These are phyloP conservation scores for Primulina eburnea DNA, from an alignment of 257 asterid genomes.

Conservation along the genomic window DNA sequence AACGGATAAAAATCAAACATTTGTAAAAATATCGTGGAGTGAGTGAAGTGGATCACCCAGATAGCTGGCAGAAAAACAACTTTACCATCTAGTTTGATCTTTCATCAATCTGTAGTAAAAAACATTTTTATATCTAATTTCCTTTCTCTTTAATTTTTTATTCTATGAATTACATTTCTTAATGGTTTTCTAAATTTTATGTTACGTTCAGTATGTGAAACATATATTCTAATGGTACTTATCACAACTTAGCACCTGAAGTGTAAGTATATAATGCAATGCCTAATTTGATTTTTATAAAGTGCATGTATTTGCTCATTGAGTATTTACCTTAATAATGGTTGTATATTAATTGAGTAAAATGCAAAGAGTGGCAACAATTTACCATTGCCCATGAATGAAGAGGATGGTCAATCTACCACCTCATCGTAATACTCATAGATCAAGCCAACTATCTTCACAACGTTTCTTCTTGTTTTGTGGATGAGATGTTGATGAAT, in stretches of 20 bases:
- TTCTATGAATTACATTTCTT: neutral
- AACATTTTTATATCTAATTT: neutral
- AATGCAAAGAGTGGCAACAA: conserved; percentile 34
- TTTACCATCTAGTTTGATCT: conserved; percentile 36
- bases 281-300: too few relatives aligned
- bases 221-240: conserved; percentile 31
- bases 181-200: conserved; percentile 1
- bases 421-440: conserved; percentile 56
- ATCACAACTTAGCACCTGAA: conserved; percentile 28
- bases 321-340: neutral
- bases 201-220: conserved; percentile 30
- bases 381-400: conserved; percentile 30
- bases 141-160: neutral
- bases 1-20: too few relatives aligned
- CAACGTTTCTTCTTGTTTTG: neutral
- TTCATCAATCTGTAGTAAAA: conserved; percentile 31
- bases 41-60: neutral
- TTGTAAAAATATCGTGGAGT: too few relatives aligned
- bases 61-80: conserved; percentile 30
- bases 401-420: conserved; percentile 70
- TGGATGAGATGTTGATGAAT: too few relatives aligned
- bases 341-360: conserved; percentile 43
- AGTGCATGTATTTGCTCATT: too few relatives aligned
- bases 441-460: neutral
- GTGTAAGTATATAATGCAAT: conserved; percentile 32